Base-by-base conservation (phyloP, 2,329 filamentous ascomycete species). In the Mollisia scopiformis region DNA sequence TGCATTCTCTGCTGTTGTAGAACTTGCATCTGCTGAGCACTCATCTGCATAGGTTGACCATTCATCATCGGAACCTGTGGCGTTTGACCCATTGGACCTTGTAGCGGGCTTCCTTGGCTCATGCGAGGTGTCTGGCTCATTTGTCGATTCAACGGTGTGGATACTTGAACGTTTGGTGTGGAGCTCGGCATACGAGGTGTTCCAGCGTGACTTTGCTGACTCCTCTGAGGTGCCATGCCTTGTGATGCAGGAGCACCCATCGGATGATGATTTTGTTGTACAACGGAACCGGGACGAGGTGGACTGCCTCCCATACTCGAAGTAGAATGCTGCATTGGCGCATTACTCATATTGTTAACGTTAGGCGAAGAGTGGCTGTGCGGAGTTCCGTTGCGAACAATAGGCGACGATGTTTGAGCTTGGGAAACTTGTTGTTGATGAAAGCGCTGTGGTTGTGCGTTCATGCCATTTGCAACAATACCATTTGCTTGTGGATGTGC, bases 251-350 rank as follows among this genome's bases (percentile, higher is more conserved):
- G 82, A 0, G 80, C 85, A 6, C 80, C 79, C 80, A 87, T 86
- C 0, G 82, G 78, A 1, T 76, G 72, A 57, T 83, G 82, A 55
- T 81, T 84, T 50, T 74, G 72, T 63, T 88, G 87, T 3, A 86
- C 85, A 5, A 87, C 86, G 16, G 88, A 91, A 0, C 87, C 78
- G 16, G 89, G 87, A 47, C 88, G 80, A 19, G 86, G 79, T 27
- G 89, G 89, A 69, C 88, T 91, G 55, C 80, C 85, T 21, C 86
- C 87, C 80, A 90, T 88, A 67, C 82, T 88, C 1, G 88, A 90
- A 52, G 83, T 85, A 28, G 85, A 86, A 35, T 82, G 81, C 63
- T 88, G 85, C 87, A 90, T 89, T 0, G 84, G 77, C 27, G 84
- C 83, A 62, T 70, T 68, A 7, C 64, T 67, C 61, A 72, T 70